Conservation (phyloP, 2,329 filamentous ascomycete genomes). For the Cladosporium velox region DNA sequence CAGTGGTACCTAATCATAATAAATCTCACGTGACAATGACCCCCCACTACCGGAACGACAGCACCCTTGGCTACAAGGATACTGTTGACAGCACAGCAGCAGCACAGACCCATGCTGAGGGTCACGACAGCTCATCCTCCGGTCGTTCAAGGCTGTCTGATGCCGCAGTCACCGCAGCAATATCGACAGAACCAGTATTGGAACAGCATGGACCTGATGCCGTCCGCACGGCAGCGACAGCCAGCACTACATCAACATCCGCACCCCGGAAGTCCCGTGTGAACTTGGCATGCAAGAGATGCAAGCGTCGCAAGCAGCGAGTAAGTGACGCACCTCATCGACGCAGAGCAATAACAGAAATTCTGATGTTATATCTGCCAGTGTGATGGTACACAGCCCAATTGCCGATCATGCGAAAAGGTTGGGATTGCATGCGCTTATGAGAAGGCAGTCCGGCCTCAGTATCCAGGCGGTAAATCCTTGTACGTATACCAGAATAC, state of each 20-base stretch:
- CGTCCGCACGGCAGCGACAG: neutral
- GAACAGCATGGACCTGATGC: neutral
- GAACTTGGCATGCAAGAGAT: slow-evolving; percentile 17
- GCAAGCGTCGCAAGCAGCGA: slow-evolving; percentile 19
- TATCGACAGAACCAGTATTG: neutral
- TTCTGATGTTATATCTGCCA: neutral
- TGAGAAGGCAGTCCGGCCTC: slow-evolving; percentile 16
- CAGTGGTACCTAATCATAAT: no score
- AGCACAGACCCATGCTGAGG: neutral
- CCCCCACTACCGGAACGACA: slow-evolving; percentile 10
- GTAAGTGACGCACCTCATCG: neutral
- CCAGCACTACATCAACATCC: slow-evolving; percentile 1
- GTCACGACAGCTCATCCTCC: neutral
- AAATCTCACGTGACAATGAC: slow-evolving; percentile 15
- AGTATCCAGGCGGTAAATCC: slow-evolving; percentile 18
- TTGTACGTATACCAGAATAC: neutral
- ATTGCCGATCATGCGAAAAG: slow-evolving; percentile 18
- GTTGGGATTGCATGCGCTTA: slow-evolving; percentile 16
- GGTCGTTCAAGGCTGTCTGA: neutral
- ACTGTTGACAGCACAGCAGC: neutral
- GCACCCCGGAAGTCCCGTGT: slow-evolving; percentile 14
- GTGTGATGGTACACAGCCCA: slow-evolving; percentile 18
- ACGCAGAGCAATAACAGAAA: neutral
- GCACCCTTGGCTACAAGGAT: slow-evolving; percentile 11
- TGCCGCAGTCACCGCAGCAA: neutral